Evolutionary conservation across 805 yeast genomes (phyloP).

Genomic region (Pichia phayaonensis): DNA sequence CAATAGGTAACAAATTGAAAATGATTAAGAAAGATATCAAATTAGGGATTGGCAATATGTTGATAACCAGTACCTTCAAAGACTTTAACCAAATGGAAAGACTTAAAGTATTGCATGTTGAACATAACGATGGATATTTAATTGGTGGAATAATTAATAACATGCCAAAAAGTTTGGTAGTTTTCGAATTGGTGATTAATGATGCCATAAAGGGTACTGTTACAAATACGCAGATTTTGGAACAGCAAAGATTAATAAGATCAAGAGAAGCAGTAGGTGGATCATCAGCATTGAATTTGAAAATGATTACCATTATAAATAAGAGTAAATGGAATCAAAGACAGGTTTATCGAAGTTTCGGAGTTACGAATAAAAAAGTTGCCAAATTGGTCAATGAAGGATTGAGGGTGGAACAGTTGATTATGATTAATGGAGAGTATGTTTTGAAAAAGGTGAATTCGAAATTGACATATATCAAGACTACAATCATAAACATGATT

Average conservation of each 20-base stretch:
- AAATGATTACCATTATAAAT: slow-evolving; percentile 1
- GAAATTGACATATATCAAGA: not conserved
- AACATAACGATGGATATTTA: not conserved
- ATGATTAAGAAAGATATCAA: not conserved
- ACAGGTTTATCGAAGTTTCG: not conserved
- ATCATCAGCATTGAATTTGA: not conserved
- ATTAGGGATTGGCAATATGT: not conserved
- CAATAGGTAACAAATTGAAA: not conserved
- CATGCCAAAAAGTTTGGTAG: not conserved
- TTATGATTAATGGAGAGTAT: not conserved
- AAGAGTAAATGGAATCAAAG: not conserved
- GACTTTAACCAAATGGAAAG: not conserved
- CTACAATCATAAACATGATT: not conserved
- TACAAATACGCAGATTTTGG: not conserved
- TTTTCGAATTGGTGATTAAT: slow-evolving; percentile 1
- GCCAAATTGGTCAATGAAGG: not conserved
- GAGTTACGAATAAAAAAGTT: not conserved
- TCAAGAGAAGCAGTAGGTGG: no score
- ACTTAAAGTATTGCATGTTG: not conserved
- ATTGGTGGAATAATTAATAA: not conserved
- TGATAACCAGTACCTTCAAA: not conserved
- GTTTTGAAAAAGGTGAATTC: not conserved
- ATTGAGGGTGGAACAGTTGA: not conserved
- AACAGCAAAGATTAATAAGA: not conserved
- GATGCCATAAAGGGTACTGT: not conserved